Evolutionary conservation across 805 yeast species (phyloP).

Genomic region (Yarrowia divulgata): DNA sequence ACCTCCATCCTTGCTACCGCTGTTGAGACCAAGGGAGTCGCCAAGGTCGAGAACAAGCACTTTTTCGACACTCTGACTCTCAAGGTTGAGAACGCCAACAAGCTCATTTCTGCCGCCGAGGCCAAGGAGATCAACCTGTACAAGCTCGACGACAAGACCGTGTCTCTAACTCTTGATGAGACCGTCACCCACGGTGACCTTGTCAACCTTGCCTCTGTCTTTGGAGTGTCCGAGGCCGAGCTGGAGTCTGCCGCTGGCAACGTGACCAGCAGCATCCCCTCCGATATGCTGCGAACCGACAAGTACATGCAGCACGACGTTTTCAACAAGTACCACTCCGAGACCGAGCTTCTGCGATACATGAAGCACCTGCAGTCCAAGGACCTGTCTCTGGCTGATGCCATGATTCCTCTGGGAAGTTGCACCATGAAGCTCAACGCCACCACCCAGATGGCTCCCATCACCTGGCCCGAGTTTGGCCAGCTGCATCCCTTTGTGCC

Average conservation of each 20-base stretch:
- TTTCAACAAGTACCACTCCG: conserved; percentile 88
- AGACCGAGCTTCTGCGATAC: conserved; percentile 93
- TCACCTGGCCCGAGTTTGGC: conserved; percentile 93
- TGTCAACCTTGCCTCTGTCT: conserved; percentile 61
- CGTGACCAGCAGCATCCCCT: conserved; percentile 56
- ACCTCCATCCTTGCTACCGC: conserved; percentile 74
- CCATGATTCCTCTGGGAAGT: conserved; percentile 97
- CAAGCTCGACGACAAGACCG: conserved; percentile 64
- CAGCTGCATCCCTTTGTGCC: conserved; percentile 95
- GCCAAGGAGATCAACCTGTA: conserved; percentile 76
- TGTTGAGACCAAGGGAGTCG: conserved; percentile 54
- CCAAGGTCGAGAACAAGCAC: conserved; percentile 61
- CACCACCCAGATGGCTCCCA: conserved; percentile 92
- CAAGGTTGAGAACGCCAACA: conserved; percentile 47
- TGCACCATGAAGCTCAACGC: conserved; percentile 98
- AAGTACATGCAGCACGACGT: conserved; percentile 68
- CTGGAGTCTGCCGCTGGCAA: conserved; percentile 38
- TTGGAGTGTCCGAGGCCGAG: conserved; percentile 54
- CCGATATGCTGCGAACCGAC: conserved; percentile 47
- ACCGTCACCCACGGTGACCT: conserved; percentile 74
- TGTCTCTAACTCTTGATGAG: conserved; percentile 91
- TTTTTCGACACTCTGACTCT: conserved; percentile 92
- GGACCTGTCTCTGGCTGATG: conserved; percentile 91
- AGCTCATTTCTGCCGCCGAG: conserved; percentile 54
- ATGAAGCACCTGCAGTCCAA: conserved; percentile 82